Evolutionary conservation across 1,284 basidiomycete species (phyloP), one percentile per base, ranked within the genome.

Genomic region (Phylloporus sp.): DNA sequence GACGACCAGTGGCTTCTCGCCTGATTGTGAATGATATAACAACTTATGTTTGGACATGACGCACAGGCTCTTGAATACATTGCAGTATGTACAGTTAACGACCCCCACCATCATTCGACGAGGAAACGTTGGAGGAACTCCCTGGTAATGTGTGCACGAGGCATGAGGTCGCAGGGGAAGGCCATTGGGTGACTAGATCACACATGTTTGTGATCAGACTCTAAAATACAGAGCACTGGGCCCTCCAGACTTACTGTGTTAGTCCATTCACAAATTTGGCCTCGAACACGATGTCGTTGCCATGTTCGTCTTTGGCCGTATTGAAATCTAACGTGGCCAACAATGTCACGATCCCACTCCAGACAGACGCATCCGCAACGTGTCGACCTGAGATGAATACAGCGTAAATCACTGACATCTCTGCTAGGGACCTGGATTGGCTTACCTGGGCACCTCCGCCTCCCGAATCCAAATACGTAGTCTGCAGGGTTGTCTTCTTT

Each of bases 391-490:
- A 15, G 15, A 37, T 10, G 34, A n/a, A n/a, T n/a, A 37, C 10
- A 8, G n/a, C 32, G 32, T 8, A n/a, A 22, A 32, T 12, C 26
- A 49, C 26, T 37, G 34, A 37, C n/a, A 15, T 37, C 34, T 8
- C 24, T 26, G 17, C 3, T 4, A 17, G 13, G 24, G 24, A 17
- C 17, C 29, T 28, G 29, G 15, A 22, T 28, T 29, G 20, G 18
- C 49, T 50, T 29, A 31, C 49, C 49, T 50, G 49, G 28, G 49
- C 47, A 50, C 18, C 5, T 28, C 13, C 47, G 47, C 17, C 70
- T 55, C 46, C 70, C 53, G 18, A 50, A 50, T 31, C 46, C 46
- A 28, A 47, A 47, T 12, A 47, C 46, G 17, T 26, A 47, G 13
- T 47, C 46, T 8, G 46, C 24, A 26, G 46, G 49, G 28, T 50